Base-by-base conservation (phyloP, 78 protist species). In the Mantamonas sphyraenae region DNA sequence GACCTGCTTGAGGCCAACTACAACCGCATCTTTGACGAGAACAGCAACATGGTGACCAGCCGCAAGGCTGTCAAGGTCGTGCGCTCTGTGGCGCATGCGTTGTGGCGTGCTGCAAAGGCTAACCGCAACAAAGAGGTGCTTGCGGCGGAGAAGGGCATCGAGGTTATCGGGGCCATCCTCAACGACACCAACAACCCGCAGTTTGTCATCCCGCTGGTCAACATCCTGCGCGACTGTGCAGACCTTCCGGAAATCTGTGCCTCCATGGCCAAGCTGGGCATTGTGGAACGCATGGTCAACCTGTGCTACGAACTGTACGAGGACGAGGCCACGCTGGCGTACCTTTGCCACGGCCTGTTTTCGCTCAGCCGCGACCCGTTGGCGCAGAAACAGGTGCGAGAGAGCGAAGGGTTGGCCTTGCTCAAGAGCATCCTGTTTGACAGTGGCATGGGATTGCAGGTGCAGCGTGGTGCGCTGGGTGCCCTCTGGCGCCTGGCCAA, bases 91-190 rank as follows among this genome's bases (percentile, higher is more conserved):
- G 66, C 66, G 31, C 66, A 3, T 3, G 50, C 50, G 50, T 50
- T 61, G 66, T 61, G 50, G 51, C 2, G 5, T 10, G 22, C 19
- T 9, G 2, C 51, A 30, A 22, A 14, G 51, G 17, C 51, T 0
- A 2, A 33, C 45, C 35, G 39, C 51, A 61, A 61, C 66, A 35
- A 61, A 31, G 51, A 38, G 5, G 39, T 61, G 51, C 66, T 61
- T 5, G 16, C 3, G 33, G 2, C 12, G 45, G 40, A 35, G 19
- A 22, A 61, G 51, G 50, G 2, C 30, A 50, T 10, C 47, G 22
- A 42, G 47, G 22, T 10, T 5, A 5, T 12, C 22, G 22, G 5
- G 47, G 47, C 47, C 47, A 10, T 5, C 47, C 47, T 42, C 22
- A 5, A 12, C 10, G 47, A 42, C 47, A 42, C 33, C n/a, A n/a